Evolutionary conservation across 805 yeast species (phyloP), one percentile per base, ranked within the genome.

Genomic region (Starmerella davenportii): DNA sequence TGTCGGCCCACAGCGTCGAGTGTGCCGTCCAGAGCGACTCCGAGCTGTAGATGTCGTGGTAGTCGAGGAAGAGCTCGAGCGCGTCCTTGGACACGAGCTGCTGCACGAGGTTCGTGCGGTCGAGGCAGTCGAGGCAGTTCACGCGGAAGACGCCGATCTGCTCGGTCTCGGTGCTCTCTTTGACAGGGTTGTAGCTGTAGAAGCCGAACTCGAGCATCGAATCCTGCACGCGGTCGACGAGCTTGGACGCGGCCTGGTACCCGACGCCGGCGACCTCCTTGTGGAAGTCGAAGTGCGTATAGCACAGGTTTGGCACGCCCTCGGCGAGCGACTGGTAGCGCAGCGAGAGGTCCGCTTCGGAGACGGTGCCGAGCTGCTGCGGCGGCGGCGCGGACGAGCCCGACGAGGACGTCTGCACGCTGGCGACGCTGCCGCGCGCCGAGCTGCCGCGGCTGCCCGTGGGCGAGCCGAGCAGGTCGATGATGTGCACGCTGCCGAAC

Each of bases 1-100:
- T 90, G 56, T 90, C 95, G 1, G 99, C 99, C 98, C 98, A 90
- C 16, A 90, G 61, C 5, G 79, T 70, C 48, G 85, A 80, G 47
- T 85, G 94, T 39, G 75, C 76, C n/a, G 64, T 59, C 54, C 74
- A 67, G 20, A 80, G 60, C 16, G 75, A 87, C 19, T 69, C 62
- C 4, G 63, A 66, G 29, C 59, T 46, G 34, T 49, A 56, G 11
- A 55, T 42, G 45, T 73, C 69, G 41, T 76, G 72, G 41, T 58
- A 54, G 37, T 56, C 58, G 9, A 59, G 42, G 33, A 62, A 59
- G 37, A 57, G 43, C 39, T 61, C 65, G 32, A 90, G 58, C 3
- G 84, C 79, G 38, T 72, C 71, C 39, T 70, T 67, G 3, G 93
- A 80, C 5, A 90, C 65, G 21, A 81, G 78, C 60, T 87, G 72